These are phyloP conservation scores for Paulownia fortunei DNA, from an alignment of 257 asterid genomes.

Conservation along the genomic window DNA sequence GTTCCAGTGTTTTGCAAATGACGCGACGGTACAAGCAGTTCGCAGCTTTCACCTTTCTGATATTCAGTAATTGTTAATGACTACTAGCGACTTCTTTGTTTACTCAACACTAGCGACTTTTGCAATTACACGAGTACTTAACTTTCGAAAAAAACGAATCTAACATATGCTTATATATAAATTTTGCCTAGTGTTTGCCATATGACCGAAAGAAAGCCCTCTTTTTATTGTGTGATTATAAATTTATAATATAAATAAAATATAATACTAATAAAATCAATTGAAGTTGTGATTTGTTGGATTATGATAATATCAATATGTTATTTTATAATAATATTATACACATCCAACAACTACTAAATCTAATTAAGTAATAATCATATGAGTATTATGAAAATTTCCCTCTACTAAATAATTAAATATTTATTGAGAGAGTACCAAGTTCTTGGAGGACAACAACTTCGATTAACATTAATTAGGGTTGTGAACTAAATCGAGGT, in stretches of 20 bases:
- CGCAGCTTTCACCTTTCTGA: neutral
- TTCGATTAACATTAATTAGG: too few species aligned
- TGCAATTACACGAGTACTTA: neutral
- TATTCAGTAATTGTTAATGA: neutral
- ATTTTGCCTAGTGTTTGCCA: neutral
- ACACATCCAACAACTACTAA: too few species aligned
- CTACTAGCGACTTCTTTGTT: constrained; percentile 14
- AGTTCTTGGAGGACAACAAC: too few species aligned
- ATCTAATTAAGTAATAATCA: neutral
- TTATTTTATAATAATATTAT: too few species aligned
- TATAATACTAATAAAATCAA: too few species aligned
- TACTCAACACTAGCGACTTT: constrained; percentile 20
- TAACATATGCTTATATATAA: neutral
- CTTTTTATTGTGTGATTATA: too few species aligned
- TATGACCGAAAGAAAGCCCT: neutral
- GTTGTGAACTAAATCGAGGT: too few species aligned
- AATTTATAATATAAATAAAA: too few species aligned
- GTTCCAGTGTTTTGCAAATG: constrained; percentile 31
- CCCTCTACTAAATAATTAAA: neutral
- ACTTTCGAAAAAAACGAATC: too few species aligned
- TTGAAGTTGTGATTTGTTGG: too few species aligned
- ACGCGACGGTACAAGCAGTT: neutral
- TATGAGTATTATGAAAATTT: neutral
- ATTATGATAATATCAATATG: too few species aligned
- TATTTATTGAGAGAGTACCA: neutral